These are phyloP conservation scores for Quercus variabilis DNA, from an alignment of 306 rosid genomes.

Conservation along the genomic window DNA sequence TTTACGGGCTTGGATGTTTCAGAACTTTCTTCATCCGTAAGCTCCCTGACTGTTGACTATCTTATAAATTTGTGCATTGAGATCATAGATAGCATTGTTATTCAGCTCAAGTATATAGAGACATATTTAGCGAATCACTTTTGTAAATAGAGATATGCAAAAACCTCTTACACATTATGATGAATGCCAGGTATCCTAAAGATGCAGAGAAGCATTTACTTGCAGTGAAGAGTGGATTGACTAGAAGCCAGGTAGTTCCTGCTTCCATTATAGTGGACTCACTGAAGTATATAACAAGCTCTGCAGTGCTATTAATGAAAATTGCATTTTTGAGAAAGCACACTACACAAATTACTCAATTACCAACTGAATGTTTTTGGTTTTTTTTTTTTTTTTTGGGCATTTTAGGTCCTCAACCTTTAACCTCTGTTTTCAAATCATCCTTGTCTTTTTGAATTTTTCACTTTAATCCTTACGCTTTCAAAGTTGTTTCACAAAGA, in stretches of 20 bases:
- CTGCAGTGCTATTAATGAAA: too few relatives aligned
- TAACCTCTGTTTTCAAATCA: too few relatives aligned
- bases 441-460: too few relatives aligned
- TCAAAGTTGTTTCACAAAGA: too few relatives aligned
- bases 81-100: neutral
- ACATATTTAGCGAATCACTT: neutral
- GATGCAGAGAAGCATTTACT: slow-evolving; percentile 96
- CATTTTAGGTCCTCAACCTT: too few relatives aligned
- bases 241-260: slow-evolving; percentile 74
- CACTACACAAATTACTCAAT: too few relatives aligned
- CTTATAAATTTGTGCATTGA: neutral
- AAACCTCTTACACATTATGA: neutral
- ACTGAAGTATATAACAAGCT: neutral
- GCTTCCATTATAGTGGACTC: neutral
- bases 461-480: too few relatives aligned
- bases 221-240: slow-evolving; percentile 87
- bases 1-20: slow-evolving; percentile 91
- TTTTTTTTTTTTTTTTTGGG: too few relatives aligned
- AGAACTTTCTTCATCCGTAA: slow-evolving; percentile 97
- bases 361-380: too few relatives aligned
- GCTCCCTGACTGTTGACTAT: slow-evolving; percentile 11
- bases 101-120: neutral
- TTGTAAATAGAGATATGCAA: neutral
- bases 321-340: too few relatives aligned
- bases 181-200: slow-evolving; percentile 85